These are phyloP conservation scores for Colletotrichum liriopes DNA, from an alignment of 2,329 filamentous ascomycete genomes.

Conservation along the genomic window DNA sequence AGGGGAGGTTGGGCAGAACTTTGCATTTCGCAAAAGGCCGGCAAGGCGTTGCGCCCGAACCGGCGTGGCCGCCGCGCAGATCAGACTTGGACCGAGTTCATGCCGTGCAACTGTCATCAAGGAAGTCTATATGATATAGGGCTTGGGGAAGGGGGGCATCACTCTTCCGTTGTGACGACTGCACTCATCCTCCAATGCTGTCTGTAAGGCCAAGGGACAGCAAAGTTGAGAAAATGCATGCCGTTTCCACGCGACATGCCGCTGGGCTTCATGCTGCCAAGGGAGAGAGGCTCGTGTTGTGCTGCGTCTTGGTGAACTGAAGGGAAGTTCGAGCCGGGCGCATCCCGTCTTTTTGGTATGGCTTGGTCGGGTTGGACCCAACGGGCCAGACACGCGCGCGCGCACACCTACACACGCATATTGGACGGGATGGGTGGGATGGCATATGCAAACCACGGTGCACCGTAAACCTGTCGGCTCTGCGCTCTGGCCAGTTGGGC, in stretches of 20 bases:
- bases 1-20: neutral
- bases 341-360: neutral
- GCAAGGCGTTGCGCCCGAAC: neutral
- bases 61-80: neutral
- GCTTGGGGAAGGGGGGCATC: neutral
- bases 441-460: neutral
- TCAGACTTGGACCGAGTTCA: neutral
- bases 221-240: neutral
- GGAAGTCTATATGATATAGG: slow-evolving; percentile 3
- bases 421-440: neutral
- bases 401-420: neutral
- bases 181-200: neutral
- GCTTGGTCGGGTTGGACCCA: no score
- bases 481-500: neutral
- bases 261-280: no score
- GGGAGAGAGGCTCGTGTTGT: neutral
- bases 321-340: neutral
- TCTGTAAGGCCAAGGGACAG: neutral
- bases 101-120: neutral
- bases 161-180: neutral
- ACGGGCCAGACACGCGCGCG: neutral
- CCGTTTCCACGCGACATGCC: neutral
- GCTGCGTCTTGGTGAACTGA: neutral
- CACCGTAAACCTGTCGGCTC: neutral
- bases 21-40: neutral